phyloP scores from a whole-genome alignment of 2,329 filamentous ascomycete genomes.

The Fusarium tjaetaba region DNA sequence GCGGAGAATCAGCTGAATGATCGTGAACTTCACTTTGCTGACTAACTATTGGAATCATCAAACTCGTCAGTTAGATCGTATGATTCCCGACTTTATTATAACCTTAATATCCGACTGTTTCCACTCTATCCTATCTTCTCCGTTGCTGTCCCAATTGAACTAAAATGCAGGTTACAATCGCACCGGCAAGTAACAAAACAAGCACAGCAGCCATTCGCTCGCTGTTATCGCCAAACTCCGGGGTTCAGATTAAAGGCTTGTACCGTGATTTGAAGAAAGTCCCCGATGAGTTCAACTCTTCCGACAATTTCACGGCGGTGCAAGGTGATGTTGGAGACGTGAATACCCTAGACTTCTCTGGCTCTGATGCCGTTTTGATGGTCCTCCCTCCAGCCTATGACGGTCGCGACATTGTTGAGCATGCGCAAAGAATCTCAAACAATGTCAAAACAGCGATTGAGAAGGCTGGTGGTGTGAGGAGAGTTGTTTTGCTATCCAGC shows the following conservation, averaged over 20 bases:
- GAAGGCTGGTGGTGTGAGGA: conserved; percentile 39
- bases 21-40: neutral
- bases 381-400: conserved; percentile 47
- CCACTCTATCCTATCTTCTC: neutral
- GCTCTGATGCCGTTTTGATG: conserved; percentile 45
- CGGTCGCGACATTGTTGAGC: conserved; percentile 35
- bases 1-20: no score
- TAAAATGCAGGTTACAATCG: conserved; percentile 36
- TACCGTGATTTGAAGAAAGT: conserved; percentile 46
- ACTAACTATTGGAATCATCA: neutral
- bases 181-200: conserved; percentile 48
- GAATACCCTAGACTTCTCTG: conserved; percentile 45
- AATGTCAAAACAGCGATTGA: conserved; percentile 45
- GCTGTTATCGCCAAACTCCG: conserved; percentile 31
- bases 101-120: accelerated
- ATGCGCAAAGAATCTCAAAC: conserved; percentile 34
- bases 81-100: neutral
- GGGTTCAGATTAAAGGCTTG: conserved; percentile 37
- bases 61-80: no score
- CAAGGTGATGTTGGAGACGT: conserved; percentile 45
- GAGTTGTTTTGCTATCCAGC: conserved; percentile 47
- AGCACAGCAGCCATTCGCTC: conserved; percentile 44
- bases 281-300: conserved; percentile 42
- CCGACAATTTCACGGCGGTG: conserved; percentile 42
- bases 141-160: accelerated